Evolutionary conservation across 805 yeast genomes (phyloP), one percentile per base, ranked within the genome.

Genomic region (Candida maesae): DNA sequence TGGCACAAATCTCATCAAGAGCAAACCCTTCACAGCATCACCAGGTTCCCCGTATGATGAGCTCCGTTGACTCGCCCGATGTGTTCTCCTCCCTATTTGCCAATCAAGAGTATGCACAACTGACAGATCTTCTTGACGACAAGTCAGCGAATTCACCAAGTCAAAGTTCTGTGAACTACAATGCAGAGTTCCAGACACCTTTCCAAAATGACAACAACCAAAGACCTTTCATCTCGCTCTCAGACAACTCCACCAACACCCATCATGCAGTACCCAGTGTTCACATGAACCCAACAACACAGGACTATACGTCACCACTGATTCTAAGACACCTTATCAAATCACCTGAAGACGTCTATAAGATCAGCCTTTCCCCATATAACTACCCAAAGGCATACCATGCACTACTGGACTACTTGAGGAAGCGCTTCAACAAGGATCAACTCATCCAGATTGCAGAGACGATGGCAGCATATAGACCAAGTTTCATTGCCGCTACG

Each of bases 381-480:
- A 77, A 90, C n/a, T 91, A 93, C 55, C 91, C 96, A 1, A 83
- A 86, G n/a, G 96, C 96, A 3, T 91, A 84, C 60, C 96, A 88
- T 63, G 79, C 81, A 34, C 70, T 91, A 31, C 74, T 87, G 53
- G 74, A 80, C n/a, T 90, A 89, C 58, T 67, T 91, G 42, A 70
- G 84, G 42, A 67, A 74, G 28, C 65, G 98, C 38, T 89, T 91
- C 60, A 75, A 79, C 36, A 78, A 79, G 50, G 73, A 73, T 13
- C 80, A 81, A 62, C 69, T 91, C 45, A 83, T 88, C 44, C 76
- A 80, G 43, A 65, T 70, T 44, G 71, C 72, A 8, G 60, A 61
- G 44, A 64, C 71, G 2, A 70, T 70, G 63, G 69, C 70, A 3
- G 66, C 64, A 17, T 82, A 81, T 55, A 66, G 91, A 39, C 91